phyloP scores from a whole-genome alignment of 495 filamentous ascomycete genomes.

The Letharia columbiana region DNA sequence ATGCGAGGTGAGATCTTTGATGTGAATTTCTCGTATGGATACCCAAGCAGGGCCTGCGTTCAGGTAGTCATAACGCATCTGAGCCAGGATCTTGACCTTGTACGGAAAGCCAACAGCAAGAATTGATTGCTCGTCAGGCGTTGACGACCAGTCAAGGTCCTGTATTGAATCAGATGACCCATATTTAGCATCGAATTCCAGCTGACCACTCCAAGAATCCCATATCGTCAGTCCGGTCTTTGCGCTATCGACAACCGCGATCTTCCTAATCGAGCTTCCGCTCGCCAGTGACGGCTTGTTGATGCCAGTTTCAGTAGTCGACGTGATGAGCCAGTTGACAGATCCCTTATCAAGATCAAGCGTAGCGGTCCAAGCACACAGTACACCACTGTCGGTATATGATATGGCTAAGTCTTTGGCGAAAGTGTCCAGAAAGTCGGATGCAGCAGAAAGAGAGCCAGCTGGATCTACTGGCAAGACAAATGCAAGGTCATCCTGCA shows the following conservation, averaged over 20 bases:
- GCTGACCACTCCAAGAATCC: conserved; percentile 72
- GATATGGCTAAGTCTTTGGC: conserved; percentile 83
- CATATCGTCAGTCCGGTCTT: conserved; percentile 82
- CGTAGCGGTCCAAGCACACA: conserved; percentile 81
- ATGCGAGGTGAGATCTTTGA: conserved; percentile 74
- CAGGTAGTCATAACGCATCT: conserved; percentile 90
- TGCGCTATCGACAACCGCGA: conserved; percentile 66
- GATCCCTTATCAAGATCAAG: conserved; percentile 47
- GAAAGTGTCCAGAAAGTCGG: conserved; percentile 82
- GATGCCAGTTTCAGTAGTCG: conserved; percentile 73
- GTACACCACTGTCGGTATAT: conserved; percentile 64
- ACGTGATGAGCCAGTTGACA: conserved; percentile 78
- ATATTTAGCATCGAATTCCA: conserved; percentile 74
- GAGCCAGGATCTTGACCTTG: conserved; percentile 73
- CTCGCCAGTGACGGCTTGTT: conserved; percentile 66
- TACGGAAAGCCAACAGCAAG: conserved; percentile 86
- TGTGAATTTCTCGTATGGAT: conserved; percentile 70
- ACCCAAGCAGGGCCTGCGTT: conserved; percentile 89
- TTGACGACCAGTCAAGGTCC: conserved; percentile 92
- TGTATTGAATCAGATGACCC: conserved; percentile 64
- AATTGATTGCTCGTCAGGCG: conserved; percentile 83
- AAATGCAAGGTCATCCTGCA: conserved; percentile 68
- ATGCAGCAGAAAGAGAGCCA: conserved; percentile 58
- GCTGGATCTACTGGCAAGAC: conserved; percentile 87
- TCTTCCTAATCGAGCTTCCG: conserved; percentile 79